Conservation (phyloP, 257 asterid genomes). For the Craterostigma plantagineum region DNA sequence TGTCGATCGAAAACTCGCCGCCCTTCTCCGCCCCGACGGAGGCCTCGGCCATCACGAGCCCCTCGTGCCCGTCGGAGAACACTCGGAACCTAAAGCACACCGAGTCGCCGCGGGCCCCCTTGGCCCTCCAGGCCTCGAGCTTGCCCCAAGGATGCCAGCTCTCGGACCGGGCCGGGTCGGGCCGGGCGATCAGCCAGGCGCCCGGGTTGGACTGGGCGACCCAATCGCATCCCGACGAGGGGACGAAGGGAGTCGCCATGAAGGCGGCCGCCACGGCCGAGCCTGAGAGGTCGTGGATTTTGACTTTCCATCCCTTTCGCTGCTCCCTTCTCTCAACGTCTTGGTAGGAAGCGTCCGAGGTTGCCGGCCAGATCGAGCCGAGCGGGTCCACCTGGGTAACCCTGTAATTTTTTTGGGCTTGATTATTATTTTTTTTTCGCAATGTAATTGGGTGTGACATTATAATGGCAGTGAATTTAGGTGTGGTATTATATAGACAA, state of each 20-base stretch:
- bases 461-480: no score
- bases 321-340: constrained; percentile 58
- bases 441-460: no score
- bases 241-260: constrained; percentile 91
- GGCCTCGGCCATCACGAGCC: constrained; percentile 58
- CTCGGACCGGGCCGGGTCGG: constrained; percentile 53
- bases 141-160: constrained; percentile 99
- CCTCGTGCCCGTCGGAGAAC: constrained; percentile 59
- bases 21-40: constrained; percentile 68
- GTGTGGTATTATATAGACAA: no score
- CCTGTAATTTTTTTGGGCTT: no score
- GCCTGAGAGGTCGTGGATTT: constrained; percentile 87
- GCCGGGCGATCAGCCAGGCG: constrained; percentile 86
- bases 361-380: constrained; percentile 39
- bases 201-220: constrained; percentile 96
- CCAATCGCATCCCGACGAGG: constrained; percentile 90
- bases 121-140: constrained; percentile 89
- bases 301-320: constrained; percentile 92
- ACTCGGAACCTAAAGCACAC: constrained; percentile 79
- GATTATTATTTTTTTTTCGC: background rate
- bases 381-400: constrained; percentile 54
- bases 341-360: constrained; percentile 36
- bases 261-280: constrained; percentile 94
- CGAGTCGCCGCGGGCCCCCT: constrained; percentile 55
- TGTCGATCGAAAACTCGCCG: constrained; percentile 77